Evolutionary conservation across 441 rosid species (phyloP), one percentile per base, ranked within the genome.

Genomic region (Biscutella laevigata): DNA sequence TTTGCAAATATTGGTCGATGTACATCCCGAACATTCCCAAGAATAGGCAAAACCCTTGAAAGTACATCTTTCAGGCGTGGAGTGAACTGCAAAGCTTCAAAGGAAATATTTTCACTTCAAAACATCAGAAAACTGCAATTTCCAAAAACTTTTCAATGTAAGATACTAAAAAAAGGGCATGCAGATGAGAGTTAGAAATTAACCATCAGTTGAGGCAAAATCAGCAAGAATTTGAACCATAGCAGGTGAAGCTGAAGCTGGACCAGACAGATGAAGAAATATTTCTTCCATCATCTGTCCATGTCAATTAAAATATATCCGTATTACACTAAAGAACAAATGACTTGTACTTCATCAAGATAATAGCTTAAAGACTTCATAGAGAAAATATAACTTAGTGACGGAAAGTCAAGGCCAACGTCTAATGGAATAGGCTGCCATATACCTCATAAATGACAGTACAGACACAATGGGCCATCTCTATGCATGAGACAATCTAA

Each of bases 221-320:
- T 92, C 98, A 36, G 98, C 92, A 68, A 92, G 95, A 53, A 80
- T 92, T 75, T 88, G 96, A 77, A 86, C 86, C 96, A 92, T 88
- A 50, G 89, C 92, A 38, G 98, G 96, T 41, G 80, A 69, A 68
- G 94, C 83, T 42, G 86, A 70, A 66, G 81, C 83, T 7, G 82
- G 74, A 53, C 95, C 87, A 38, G 83, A 73, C 53, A 88, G 62
- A 69, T 88, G 86, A 65, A 82, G 79, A 76, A 77, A 83, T 67
- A 92, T 79, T 70, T 92, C 98, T 73, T 92, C 96, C 83, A 92
- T 83, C 98, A 92, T 88, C 98, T 92, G 78, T 43, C 66, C 73
- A 64, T 68, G 27, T 47, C 69, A 59, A 33, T 57, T 38, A 34
- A 60, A 39, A 36, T 25, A 48, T 3, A 27, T 20, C 21, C 34